Evolutionary conservation across 2,329 filamentous ascomycete genomes (phyloP).

Genomic region (Penicillium occitanis): DNA sequence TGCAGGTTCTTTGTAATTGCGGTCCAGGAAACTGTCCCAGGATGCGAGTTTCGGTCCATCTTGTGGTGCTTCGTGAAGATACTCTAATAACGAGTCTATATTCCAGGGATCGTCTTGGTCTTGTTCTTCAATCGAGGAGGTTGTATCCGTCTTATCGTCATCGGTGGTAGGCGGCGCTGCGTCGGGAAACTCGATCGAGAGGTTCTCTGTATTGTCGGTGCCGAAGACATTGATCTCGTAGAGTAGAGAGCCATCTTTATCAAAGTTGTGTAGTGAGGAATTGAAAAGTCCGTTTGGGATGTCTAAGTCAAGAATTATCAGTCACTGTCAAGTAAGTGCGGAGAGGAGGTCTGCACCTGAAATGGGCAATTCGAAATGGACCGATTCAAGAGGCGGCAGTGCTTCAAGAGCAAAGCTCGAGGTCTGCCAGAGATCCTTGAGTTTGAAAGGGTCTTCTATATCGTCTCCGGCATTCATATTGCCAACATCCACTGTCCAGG

Average conservation of each 20-base stretch:
- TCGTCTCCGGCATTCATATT: conserved; percentile 25
- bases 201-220: conserved; percentile 25
- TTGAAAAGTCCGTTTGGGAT: conserved; percentile 30
- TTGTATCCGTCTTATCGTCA: conserved; percentile 26
- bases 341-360: conserved; percentile 14
- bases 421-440: conserved; percentile 39
- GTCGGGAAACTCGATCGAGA: conserved; percentile 22
- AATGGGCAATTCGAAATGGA: conserved; percentile 33
- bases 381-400: conserved; percentile 37
- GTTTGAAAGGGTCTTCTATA: conserved; percentile 35
- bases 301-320: conserved; percentile 24
- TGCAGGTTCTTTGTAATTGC: conserved; percentile 31
- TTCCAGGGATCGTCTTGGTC: conserved; percentile 3
- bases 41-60: conserved; percentile 31
- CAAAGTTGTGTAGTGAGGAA: conserved; percentile 24
- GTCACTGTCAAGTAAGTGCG: not conserved
- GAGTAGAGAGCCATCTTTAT: conserved; percentile 31
- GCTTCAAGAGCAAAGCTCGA: conserved; percentile 40
- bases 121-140: conserved; percentile 23
- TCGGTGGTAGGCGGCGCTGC: conserved; percentile 22
- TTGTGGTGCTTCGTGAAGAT: conserved; percentile 14
- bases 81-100: conserved; percentile 7
- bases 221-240: conserved; percentile 37
- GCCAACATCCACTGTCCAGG: not conserved
- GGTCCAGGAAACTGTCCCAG: conserved; percentile 45